A percentile compares a stretch with the other conserved stretches of the same genome.
These are phyloP conservation scores for Coleophoma crateriformis DNA, from an alignment of 2,329 filamentous ascomycete species.

Conservation along the genomic window DNA sequence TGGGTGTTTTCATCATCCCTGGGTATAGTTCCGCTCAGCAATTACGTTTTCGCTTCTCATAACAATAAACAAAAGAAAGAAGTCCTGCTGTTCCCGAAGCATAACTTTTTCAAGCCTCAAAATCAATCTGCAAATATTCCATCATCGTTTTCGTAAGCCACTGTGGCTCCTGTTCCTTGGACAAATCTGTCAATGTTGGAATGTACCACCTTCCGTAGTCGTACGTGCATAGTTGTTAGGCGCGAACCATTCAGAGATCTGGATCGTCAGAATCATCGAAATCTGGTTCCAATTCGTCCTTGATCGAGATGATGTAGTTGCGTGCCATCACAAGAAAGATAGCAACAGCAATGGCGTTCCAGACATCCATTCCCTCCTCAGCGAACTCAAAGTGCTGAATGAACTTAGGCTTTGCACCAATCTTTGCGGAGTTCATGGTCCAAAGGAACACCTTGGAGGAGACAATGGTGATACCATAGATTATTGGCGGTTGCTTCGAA, in stretches of 20 bases:
- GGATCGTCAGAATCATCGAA: conserved; percentile 13
- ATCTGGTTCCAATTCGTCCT: conserved; percentile 20
- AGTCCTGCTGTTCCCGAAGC: too few relatives aligned
- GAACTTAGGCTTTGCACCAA: conserved; percentile 15
- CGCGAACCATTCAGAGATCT: conserved; percentile 7
- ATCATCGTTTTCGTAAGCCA: too few relatives aligned
- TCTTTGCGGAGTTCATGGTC: conserved; percentile 23
- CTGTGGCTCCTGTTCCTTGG: too few relatives aligned
- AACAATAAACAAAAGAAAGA: too few relatives aligned
- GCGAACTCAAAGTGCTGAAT: conserved; percentile 24
- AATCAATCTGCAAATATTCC: too few relatives aligned
- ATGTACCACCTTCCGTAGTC: too few relatives aligned
- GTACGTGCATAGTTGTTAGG: too few relatives aligned
- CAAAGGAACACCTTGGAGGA: conserved; percentile 20
- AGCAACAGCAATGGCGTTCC: conserved; percentile 28
- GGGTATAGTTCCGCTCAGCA: too few relatives aligned
- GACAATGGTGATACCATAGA: conserved; percentile 28
- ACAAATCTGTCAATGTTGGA: too few relatives aligned
- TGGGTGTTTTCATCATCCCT: too few relatives aligned
- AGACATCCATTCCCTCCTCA: conserved; percentile 23
- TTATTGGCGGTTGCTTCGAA: conserved; percentile 18
- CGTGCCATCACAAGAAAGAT: conserved; percentile 23
- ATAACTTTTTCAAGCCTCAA: too few relatives aligned
- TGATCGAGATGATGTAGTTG: conserved; percentile 24
- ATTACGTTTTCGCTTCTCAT: too few relatives aligned